Base-by-base conservation (phyloP, 2,329 filamentous ascomycete species). In the Dactylellina haptotyla region DNA sequence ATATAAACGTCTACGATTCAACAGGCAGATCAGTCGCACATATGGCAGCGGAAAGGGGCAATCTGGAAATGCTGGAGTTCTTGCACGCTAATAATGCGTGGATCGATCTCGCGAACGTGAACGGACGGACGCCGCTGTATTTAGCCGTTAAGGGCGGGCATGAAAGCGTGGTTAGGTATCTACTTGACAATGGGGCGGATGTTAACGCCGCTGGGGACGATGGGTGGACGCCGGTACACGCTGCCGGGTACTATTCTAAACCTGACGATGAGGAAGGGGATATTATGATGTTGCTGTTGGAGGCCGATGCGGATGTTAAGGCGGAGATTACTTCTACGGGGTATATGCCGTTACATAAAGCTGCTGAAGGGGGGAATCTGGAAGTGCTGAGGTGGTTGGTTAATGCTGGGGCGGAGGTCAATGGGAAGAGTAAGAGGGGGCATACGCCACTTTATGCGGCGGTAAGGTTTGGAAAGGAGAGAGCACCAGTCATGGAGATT, bases 301-400 rank as follows among this genome's bases (percentile, higher is more conserved):
- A 51, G 14, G 18, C 25, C 23, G 53, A 45, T 6, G 41, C 34
- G n/a, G 28, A 32, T 14, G 20, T 59, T n/a, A 37, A 30, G 2
- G 28, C 43, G 43, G 51, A 34, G 43, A 53, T 66, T 26, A 20
- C n/a, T 32, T 53, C 45, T 2, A 53, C 63, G 30, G 62, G 62
- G 39, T 72, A 67, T 30, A 76, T 72, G 20, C 51, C 62, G 30
- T 28, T 66, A 26, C 62, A 66, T 32, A 28, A 57, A 18, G 62
- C 62, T 28, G 51, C 51, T 16, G 62, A 46, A 16, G 37, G 16
- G 30, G 62, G 62, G 16, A 45, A 58, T 66, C 10, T 58, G 28
- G 25, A 23, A 23, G 53, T 41, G 18, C 14, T 57, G 16, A 58
- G 25, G 25, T 34, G 34, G 23, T 25, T 66, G 32, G 51, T 59